Evolutionary conservation across 768 basidiomycete species (phyloP).

Genomic region (Porpolomopsis calyptriformis): DNA sequence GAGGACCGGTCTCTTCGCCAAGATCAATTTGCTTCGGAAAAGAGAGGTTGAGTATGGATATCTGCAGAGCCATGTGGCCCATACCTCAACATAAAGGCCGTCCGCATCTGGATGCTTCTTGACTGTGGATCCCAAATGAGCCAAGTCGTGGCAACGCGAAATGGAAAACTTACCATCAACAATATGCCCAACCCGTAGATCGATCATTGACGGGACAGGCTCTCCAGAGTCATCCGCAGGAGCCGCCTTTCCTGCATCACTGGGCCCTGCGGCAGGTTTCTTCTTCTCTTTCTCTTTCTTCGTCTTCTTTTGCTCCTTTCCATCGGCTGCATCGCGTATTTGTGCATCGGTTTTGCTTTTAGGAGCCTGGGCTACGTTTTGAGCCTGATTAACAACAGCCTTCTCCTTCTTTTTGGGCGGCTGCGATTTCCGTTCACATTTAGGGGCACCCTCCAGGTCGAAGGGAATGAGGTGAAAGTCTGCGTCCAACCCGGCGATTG

Average conservation of each 20-base stretch:
- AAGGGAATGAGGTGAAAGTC: slow-evolving; percentile 51
- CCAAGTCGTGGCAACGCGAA: neutral
- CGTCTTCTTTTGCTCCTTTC: slow-evolving; percentile 4
- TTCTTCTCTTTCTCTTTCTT: slow-evolving; percentile 12
- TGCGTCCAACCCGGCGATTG: slow-evolving; percentile 38
- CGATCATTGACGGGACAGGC: slow-evolving; percentile 93
- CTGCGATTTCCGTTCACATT: slow-evolving; percentile 59
- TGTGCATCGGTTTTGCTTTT: slow-evolving; percentile 1
- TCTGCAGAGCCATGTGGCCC: slow-evolving; percentile 7
- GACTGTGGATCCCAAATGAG: slow-evolving; percentile 37
- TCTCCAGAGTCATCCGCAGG: slow-evolving; percentile 56
- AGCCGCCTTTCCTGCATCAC: neutral
- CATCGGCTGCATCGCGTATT: neutral
- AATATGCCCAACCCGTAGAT: slow-evolving; percentile 88
- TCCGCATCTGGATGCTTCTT: slow-evolving; percentile 96
- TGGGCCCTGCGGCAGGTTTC: slow-evolving; percentile 20
- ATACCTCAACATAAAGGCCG: slow-evolving; percentile 87
- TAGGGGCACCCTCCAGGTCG: slow-evolving; percentile 69
- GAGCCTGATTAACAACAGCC: slow-evolving; percentile 19
- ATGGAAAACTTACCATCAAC: slow-evolving; percentile 56
- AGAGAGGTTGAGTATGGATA: neutral
- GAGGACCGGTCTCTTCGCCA: slow-evolving; percentile 88
- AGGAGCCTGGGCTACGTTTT: no score
- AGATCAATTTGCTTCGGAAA: slow-evolving; percentile 77
- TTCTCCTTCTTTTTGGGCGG: slow-evolving; percentile 62